Base-by-base conservation (phyloP, 2,329 filamentous ascomycete genomes). In the Drechslera avenae region DNA sequence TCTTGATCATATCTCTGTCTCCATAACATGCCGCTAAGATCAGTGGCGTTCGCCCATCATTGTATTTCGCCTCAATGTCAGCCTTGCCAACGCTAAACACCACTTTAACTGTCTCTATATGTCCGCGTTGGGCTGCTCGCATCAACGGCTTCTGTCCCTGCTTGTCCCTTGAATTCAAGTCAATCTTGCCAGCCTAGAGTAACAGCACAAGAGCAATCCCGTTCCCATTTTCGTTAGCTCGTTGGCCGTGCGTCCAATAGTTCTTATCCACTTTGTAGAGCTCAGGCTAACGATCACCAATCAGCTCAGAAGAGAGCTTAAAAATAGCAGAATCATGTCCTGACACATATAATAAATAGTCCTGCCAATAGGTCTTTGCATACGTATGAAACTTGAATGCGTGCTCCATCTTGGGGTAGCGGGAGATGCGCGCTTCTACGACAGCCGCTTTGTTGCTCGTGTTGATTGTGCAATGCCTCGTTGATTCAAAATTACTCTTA, bases 351-450 rank as follows among this genome's bases (percentile, higher is more conserved):
- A 37, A 14, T 1, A 59, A 34, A 31, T 55, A 50, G 3, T 56
- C 23, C 5, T 41, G 37, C 58, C 58, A 63, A 32, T 63, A 41
- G 18, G 5, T 16, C 5, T 42, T 54, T 34, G 60, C 58, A 52
- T 63, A 63, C 21, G 16, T 10, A 16, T 53, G 52, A 32, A 62
- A 62, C 1, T 13, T 33, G 35, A 52, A 57, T 30, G 2, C 13
- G 30, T 46, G 3, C n/a, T 31, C 28, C 1, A 41, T 28, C 8
- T 47, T 41, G n/a, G 46, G 18, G 7, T 39, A 17, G 3, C 33
- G 18, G 1, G 43, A 33, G 5, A 16, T 40, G n/a, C 37, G 40
- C 34, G 39, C 34, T 46, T 56, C 50, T 17, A 42, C 42, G 39
- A 63, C 1, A 18, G 28, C 19, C 34, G n/a, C n/a, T n/a, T n/a